phyloP scores from a whole-genome alignment of 192 early-diverging fungal genomes.

The Cladochytrium replicatum region DNA sequence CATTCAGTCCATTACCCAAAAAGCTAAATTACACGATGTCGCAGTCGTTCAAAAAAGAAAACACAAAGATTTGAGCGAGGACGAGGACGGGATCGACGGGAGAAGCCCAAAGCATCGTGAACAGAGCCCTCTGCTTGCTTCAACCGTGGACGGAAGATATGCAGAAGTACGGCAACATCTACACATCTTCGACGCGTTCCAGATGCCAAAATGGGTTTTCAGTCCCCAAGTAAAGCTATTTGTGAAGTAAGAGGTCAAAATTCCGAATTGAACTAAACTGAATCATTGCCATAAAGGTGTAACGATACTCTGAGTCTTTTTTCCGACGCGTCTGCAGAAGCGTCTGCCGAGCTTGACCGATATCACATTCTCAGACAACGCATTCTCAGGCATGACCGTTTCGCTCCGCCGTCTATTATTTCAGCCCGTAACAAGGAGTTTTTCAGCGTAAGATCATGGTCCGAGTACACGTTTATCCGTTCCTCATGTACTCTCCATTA shows the following conservation, averaged over 20 bases:
- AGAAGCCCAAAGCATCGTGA: no score
- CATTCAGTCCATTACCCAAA: conserved; percentile 37
- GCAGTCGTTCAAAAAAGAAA: not conserved
- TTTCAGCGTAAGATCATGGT: not conserved
- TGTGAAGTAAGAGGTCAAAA: conserved; percentile 22
- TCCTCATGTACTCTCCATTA: not conserved
- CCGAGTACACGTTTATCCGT: conserved; percentile 9
- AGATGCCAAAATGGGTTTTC: conserved; percentile 60
- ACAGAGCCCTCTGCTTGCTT: no score
- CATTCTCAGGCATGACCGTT: conserved; percentile 68
- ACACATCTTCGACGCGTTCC: conserved; percentile 65
- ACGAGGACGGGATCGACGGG: conserved; percentile 30
- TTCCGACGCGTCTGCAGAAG: conserved; percentile 49
- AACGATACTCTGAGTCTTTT: conserved; percentile 1
- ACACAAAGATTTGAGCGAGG: conserved; percentile 14
- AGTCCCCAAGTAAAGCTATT: conserved; percentile 57
- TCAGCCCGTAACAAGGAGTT: conserved; percentile 16
- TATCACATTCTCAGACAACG: conserved; percentile 72
- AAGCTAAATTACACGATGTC: conserved; percentile 13
- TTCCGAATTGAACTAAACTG: not conserved
- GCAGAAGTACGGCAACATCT: conserved; percentile 43
- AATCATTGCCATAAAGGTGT: not conserved
- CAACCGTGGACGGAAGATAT: not conserved
- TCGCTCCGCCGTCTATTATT: conserved; percentile 56
- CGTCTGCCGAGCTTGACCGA: conserved; percentile 62